Percentiles rank a stretch among this genome's conserved stretches.
Conservation (phyloP, 2,329 filamentous ascomycete genomes). For the Fusarium papillatum region DNA sequence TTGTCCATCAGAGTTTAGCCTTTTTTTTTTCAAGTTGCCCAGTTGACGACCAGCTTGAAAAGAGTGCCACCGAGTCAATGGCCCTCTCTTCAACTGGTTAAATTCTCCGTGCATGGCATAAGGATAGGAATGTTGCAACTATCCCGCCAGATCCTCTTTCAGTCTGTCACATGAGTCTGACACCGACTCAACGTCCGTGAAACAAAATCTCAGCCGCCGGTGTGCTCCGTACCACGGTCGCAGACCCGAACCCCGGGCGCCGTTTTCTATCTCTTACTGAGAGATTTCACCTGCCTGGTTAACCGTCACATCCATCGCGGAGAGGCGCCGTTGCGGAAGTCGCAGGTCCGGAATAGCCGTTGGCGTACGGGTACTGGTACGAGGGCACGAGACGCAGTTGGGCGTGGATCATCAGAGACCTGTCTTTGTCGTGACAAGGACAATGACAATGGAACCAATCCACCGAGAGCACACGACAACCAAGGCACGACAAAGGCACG, state of each 20-base stretch:
- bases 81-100: neutral
- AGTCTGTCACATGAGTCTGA: conserved; percentile 26
- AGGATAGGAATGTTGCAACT: conserved; percentile 24
- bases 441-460: neutral
- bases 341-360: conserved; percentile 17
- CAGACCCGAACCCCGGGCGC: conserved; percentile 19
- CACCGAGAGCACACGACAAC: conserved; percentile 22
- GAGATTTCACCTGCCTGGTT: conserved; percentile 13
- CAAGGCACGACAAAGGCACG: conserved; percentile 16
- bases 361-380: conserved; percentile 1
- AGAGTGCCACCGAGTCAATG: conserved; percentile 16
- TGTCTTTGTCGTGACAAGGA: conserved; percentile 20
- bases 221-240: conserved; percentile 34
- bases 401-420: conserved; percentile 22
- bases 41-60: conserved; percentile 14
- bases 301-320: neutral
- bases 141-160: conserved; percentile 1
- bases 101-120: conserved; percentile 14
- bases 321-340: conserved; percentile 1
- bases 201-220: conserved; percentile 43
- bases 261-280: conserved; percentile 15
- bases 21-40: conserved; percentile 24
- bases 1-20: conserved; percentile 13
- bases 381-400: conserved; percentile 3
- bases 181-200: conserved; percentile 35